Evolutionary conservation across 768 basidiomycete genomes (phyloP), one percentile per base, ranked within the genome.

Genomic region (Fomitopsis pulvina): DNA sequence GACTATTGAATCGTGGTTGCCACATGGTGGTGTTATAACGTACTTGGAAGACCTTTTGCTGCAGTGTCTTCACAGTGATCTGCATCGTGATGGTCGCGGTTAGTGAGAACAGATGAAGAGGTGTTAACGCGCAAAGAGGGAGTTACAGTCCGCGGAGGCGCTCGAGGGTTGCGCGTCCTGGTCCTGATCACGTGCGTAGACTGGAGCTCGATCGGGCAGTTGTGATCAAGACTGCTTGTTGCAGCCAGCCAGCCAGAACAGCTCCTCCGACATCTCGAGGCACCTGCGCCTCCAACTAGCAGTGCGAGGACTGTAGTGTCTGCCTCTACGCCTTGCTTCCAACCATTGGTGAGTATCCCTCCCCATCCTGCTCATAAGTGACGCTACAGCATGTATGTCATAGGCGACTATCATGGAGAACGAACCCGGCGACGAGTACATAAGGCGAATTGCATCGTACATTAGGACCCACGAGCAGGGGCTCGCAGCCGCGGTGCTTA

Each of bases 11-110:
- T 2, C 47, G 34, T 4, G 28, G 39, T 38, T 20, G 2, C n/a
- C 30, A 11, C 29, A 8, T 4, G 11, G 3, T 34, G 6, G 20
- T 21, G 22, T 18, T 26, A 39, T 25, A 30, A 59, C 67, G 6
- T 63, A 90, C 85, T 63, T 83, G 78, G 70, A 92, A 94, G 56
- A 88, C 78, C 74, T 93, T 94, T 66, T 95, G 91, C 69, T 92
- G 87, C 12, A 94, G 80, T 1, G 94, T 97, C 73, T 97, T 98
- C 63, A 98, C 74, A 24, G 92, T 95, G 68, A 98, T 79, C 79
- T 92, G 91, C 85, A 92, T 89, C 66, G 65, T 77, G 55, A 42
- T 49, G 21, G 69, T 28, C 10, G 43, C 11, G 16, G 43, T 20
- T 8, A 46, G 45, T 46, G 30, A 29, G 28, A 25, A 46, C 14